Base-by-base conservation (phyloP, 768 basidiomycete genomes). In the Melanogaster broomeanus region DNA sequence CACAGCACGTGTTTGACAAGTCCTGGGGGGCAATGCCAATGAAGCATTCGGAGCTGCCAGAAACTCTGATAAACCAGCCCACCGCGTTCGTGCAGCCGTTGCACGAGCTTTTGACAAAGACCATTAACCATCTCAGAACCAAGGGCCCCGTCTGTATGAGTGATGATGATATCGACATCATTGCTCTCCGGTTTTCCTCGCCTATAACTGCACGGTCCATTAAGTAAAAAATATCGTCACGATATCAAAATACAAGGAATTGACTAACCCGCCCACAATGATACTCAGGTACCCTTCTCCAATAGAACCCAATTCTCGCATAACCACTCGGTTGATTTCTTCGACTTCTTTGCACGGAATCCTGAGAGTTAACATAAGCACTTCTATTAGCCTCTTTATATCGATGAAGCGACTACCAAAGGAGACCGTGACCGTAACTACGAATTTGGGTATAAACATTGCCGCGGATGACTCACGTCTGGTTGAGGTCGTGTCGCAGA, bases 161-260 rank as follows among this genome's bases (percentile, higher is more conserved):
- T 88, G 63, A 96, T 87, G 2, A 97, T 82, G 49, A 98, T 88
- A 61, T 98, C 94, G 27, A 93, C 84, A 63, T 97, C 94, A 60
- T 88, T 90, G 61, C 87, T 90, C 53, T 83, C 70, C 3, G 71
- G 61, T 65, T 96, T 96, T 2, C 94, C 94, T 49, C 94, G 74
- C 25, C 95, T 83, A 69, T 94, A 91, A 6, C 93, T 93, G 49
- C 7, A 19, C 10, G 30, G 30, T 24, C 22, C 19, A 24, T 15
- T 16, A 16, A 38, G 21, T 13, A 24, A n/a, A 48, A 10, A 39
- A 37, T 37, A 22, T 39, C 18, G 42, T 22, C 35, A 27, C 15
- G 19, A 38, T 28, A 3, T 27, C 15, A 25, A 24, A 44, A 4
- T 18, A 49, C 28, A 25, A 49, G 19, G 4, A 28, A 19, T 45